These are phyloP conservation scores for Centaurea solstitialis DNA, from an alignment of 129 eudicot species.

Conservation along the genomic window DNA sequence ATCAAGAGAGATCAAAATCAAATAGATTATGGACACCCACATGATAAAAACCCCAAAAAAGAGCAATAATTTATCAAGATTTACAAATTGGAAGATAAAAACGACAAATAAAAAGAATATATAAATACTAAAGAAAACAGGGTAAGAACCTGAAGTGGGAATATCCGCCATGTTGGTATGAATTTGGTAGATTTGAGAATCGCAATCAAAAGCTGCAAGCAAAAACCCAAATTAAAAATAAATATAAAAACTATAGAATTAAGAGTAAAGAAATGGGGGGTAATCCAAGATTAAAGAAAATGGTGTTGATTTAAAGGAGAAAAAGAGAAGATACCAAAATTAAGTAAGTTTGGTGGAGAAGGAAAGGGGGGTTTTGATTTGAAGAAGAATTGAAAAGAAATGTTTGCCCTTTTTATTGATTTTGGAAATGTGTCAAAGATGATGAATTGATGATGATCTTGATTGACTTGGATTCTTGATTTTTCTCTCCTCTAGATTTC, in stretches of 20 bases:
- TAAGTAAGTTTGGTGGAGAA: constrained; percentile 12
- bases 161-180: constrained; percentile 41
- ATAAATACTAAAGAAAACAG: neutral
- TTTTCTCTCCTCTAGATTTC: constrained; percentile 44
- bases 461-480: constrained; percentile 19
- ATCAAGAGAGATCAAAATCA: neutral
- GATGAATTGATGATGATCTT: constrained; percentile 21
- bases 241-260: neutral
- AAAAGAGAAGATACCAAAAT: constrained; percentile 15
- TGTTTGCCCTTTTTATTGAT: neutral
- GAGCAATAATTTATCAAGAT: constrained; percentile 10
- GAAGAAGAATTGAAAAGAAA: constrained; percentile 20
- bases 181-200: constrained; percentile 15
- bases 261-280: neutral
- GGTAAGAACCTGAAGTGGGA: constrained; percentile 36
- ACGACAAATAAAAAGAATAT: neutral
- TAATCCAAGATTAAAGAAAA: constrained; percentile 20
- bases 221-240: constrained; percentile 1
- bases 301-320: constrained; percentile 18
- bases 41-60: neutral
- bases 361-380: constrained; percentile 10
- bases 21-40: neutral
- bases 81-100: neutral
- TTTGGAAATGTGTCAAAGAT: constrained; percentile 21
- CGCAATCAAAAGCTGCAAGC: constrained; percentile 25